Evolutionary conservation across 208 protist genomes (phyloP).

Genomic region (Acanthamoeba sp.): DNA sequence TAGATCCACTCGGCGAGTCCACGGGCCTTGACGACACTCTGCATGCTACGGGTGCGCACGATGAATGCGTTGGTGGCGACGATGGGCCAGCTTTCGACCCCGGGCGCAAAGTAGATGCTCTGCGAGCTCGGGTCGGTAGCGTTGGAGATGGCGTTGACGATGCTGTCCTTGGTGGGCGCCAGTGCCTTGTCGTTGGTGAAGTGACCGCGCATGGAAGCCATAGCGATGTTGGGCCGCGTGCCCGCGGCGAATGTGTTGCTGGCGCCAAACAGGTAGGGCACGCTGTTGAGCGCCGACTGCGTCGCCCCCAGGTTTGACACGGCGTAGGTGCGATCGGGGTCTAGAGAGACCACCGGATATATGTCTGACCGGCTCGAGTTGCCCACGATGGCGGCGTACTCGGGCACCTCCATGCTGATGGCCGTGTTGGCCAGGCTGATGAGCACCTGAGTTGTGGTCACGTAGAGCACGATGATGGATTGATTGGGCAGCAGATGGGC

Average conservation of each 20-base stretch:
- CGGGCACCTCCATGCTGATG: too few relatives aligned
- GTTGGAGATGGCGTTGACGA: conserved; percentile 3
- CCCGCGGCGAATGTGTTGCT: too few relatives aligned
- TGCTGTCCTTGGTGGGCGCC: background rate
- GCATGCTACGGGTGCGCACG: background rate
- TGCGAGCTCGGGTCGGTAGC: background rate
- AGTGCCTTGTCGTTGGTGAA: background rate
- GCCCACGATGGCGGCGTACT: too few relatives aligned
- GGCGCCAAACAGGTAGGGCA: too few relatives aligned
- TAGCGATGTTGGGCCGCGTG: background rate
- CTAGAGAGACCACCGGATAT: too few relatives aligned
- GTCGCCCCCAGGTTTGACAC: too few relatives aligned
- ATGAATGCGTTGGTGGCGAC: conserved; percentile 9
- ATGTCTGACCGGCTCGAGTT: too few relatives aligned
- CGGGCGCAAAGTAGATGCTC: background rate
- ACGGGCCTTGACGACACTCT: background rate
- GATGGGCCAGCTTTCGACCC: background rate
- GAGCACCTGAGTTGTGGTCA: too few relatives aligned
- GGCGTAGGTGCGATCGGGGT: too few relatives aligned
- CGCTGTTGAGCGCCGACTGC: too few relatives aligned
- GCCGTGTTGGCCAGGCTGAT: too few relatives aligned
- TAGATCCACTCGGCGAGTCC: conserved; percentile 8
- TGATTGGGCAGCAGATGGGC: background rate
- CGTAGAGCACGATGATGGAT: too few relatives aligned
- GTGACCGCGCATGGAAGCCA: background rate